A percentile compares a stretch with the other conserved stretches of the same genome.
Conservation (phyloP, 2,329 filamentous ascomycete species). For the Neodidymelliopsis sp. region DNA sequence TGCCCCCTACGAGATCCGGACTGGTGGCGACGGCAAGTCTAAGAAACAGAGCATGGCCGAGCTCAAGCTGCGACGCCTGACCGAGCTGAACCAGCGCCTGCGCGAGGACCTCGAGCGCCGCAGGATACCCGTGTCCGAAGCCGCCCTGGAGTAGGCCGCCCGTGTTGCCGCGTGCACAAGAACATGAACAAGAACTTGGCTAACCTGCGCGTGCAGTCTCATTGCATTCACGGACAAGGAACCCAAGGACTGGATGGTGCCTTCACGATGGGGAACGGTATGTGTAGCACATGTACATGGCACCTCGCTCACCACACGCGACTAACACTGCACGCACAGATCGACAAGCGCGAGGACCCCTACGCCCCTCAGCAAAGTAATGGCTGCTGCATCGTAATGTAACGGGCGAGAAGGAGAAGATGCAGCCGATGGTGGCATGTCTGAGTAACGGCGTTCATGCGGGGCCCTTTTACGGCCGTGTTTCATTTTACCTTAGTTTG, state of each 20-base stretch:
- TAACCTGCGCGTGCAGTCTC: conserved; percentile 67
- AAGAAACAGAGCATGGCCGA: conserved; percentile 99
- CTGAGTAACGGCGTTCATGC: conserved; percentile 49
- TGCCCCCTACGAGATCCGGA: conserved; percentile 70
- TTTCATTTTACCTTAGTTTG: conserved; percentile 44
- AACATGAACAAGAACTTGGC: conserved; percentile 10
- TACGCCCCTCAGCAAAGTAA: conserved; percentile 94
- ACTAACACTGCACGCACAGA: conserved; percentile 56
- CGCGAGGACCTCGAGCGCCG: conserved; percentile 96
- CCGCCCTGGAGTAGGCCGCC: conserved; percentile 65
- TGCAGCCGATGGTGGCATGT: conserved; percentile 48
- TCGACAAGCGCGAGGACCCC: conserved; percentile 96
- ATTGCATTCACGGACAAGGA: conserved; percentile 95
- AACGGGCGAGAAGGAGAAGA: conserved; percentile 42
- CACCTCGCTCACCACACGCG: neutral
- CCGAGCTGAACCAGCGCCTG: conserved; percentile 94
- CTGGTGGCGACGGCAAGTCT: conserved; percentile 74
- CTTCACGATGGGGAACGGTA: conserved; percentile 90
- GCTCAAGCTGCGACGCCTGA: conserved; percentile 93
- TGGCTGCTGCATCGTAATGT: conserved; percentile 97
- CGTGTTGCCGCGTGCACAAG: neutral
- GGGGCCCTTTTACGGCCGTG: conserved; percentile 47
- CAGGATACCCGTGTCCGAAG: conserved; percentile 93
- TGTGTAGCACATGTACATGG: no score
- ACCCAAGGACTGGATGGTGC: conserved; percentile 98